Evolutionary conservation across 805 yeast genomes (phyloP).

Genomic region (Metschnikowia lachancei): DNA sequence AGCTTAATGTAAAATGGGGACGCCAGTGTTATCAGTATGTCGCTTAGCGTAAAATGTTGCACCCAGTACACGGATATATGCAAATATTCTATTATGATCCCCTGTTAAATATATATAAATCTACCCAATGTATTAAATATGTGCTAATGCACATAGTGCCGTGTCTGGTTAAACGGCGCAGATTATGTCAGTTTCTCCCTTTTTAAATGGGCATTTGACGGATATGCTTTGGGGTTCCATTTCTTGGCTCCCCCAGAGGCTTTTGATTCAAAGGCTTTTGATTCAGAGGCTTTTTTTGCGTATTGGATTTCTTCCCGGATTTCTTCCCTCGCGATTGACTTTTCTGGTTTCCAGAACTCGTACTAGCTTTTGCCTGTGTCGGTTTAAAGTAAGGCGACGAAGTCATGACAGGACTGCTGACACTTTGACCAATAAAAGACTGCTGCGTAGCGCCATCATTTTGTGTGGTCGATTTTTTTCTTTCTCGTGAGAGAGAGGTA

Average conservation of each 20-base stretch:
- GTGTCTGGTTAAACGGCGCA: background rate
- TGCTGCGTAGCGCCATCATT: background rate
- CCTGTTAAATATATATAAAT: background rate
- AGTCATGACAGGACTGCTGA: background rate
- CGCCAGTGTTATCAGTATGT: too few relatives aligned
- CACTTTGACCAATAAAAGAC: background rate
- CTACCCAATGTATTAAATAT: background rate
- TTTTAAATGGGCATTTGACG: constrained; percentile 15
- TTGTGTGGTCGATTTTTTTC: constrained; percentile 22
- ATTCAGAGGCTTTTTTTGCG: background rate
- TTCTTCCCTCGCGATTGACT: background rate
- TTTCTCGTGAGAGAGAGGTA: constrained; percentile 29
- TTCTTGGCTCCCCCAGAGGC: background rate
- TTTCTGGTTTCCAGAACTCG: background rate
- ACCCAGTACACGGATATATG: too few relatives aligned
- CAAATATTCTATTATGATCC: too few relatives aligned
- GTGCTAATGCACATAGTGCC: background rate
- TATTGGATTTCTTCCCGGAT: background rate
- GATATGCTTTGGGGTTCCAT: constrained; percentile 2
- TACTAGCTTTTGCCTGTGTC: constrained; percentile 1
- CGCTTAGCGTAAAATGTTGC: too few relatives aligned
- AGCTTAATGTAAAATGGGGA: too few relatives aligned
- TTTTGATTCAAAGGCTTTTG: constrained; percentile 2
- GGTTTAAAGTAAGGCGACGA: constrained; percentile 8
- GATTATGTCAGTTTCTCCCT: too few relatives aligned